Evolutionary conservation across 2,329 filamentous ascomycete genomes (phyloP), one percentile per base, ranked within the genome.

Genomic region (Beauveria scarabaeidicola): DNA sequence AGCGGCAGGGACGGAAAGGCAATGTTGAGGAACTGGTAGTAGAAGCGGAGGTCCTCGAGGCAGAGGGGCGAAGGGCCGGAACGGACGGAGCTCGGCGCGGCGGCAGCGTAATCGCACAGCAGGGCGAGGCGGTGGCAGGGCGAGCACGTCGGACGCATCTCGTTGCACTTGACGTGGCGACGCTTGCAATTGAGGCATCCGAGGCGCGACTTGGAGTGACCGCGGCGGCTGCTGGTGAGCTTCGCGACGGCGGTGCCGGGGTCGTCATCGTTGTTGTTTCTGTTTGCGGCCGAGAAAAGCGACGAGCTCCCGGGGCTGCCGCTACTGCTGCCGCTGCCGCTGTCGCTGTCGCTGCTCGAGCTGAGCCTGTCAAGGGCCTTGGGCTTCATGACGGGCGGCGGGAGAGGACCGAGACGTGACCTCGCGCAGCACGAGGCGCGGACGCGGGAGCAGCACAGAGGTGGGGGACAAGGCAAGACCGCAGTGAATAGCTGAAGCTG

Each of bases 21-120:
- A 1, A 71, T 67, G 1, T 75, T 68, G n/a, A 81, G 64, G 61
- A 80, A 81, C 61, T 80, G 78, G 61, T 79, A 77, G 62, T 80
- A 80, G 63, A 79, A 78, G 13, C 75, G 70, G 67, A 81, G 71
- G 62, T 81, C 78, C 50, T 77, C 69, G 17, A 74, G 65, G 32
- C 67, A 70, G 61, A 78, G 76, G 17, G 48, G 54, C 23, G 64
- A 61, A 23, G 63, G 43, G 8, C 57, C 32, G 32, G 62, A 40
- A 5, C 59, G 56, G 8, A 62, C 57, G 6, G 59, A 25, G 46
- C 36, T n/a, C 71, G 67, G 59, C 4, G 67, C 58, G 7, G 56
- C 13, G 21, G 19, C 27, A 46, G 58, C 58, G 50, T 74, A 72
- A 62, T 70, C 66, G 65, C 73, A 75, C 3, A 60, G 47, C 27